A percentile compares a stretch with the other conserved stretches of the same genome.
phyloP scores from a whole-genome alignment of 2,329 filamentous ascomycete species.

The Myotisia sp. region DNA sequence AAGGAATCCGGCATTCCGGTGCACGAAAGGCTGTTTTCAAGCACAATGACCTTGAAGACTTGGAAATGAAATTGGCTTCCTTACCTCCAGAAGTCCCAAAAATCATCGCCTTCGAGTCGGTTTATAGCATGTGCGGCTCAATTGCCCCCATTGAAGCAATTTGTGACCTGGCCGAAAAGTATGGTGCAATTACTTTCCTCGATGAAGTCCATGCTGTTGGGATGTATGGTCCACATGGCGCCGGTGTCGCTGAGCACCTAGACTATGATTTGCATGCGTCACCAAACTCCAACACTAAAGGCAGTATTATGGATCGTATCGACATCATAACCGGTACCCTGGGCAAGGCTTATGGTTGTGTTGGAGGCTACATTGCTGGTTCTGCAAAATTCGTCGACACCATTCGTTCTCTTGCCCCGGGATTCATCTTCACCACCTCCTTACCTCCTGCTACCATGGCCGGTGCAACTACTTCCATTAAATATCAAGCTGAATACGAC shows the following conservation, averaged over 20 bases:
- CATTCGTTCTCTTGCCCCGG: constrained; percentile 83
- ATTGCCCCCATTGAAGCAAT: constrained; percentile 93
- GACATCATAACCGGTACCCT: constrained; percentile 97
- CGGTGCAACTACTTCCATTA: constrained; percentile 76
- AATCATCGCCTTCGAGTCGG: constrained; percentile 96
- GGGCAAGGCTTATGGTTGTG: constrained; percentile 94
- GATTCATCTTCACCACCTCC: constrained; percentile 98
- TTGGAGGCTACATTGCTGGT: constrained; percentile 93
- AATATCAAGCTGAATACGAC: constrained; percentile 76
- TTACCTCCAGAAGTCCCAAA: constrained; percentile 77
- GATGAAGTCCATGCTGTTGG: constrained; percentile 98
- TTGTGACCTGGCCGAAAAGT: constrained; percentile 92
- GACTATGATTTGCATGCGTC: constrained; percentile 77
- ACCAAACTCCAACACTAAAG: constrained; percentile 44
- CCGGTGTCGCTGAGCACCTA: constrained; percentile 91
- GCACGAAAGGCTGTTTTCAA: constrained; percentile 98
- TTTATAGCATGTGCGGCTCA: constrained; percentile 98
- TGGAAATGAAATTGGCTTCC: constrained; percentile 83
- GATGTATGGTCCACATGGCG: constrained; percentile 95
- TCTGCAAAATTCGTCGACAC: constrained; percentile 77
- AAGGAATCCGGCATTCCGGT: constrained; percentile 93
- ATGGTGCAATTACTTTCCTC: constrained; percentile 91
- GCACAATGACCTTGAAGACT: constrained; percentile 87
- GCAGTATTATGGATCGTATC: constrained; percentile 86
- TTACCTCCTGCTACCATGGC: constrained; percentile 95